Conservation (phyloP, 2,329 filamentous ascomycete species). For the Aotearoamyces nothofagi region DNA sequence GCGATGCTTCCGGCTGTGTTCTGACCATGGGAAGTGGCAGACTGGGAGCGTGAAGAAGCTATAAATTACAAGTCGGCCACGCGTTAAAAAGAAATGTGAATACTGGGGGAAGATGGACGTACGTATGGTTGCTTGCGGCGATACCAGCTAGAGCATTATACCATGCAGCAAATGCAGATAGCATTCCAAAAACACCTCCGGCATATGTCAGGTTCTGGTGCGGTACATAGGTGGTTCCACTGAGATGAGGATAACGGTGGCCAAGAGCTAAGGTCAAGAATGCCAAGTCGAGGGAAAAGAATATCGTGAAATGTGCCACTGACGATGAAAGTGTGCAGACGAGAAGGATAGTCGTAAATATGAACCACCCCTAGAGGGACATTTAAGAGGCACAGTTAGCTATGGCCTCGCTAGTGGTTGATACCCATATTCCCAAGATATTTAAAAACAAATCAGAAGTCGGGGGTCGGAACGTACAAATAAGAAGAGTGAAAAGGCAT, state of each 20-base stretch:
- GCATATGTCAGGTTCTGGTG: constrained; percentile 28
- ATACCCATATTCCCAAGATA: too few relatives aligned
- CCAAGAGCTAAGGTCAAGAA: constrained; percentile 60
- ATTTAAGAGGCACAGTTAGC: too few relatives aligned
- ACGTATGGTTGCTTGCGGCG: constrained; percentile 22
- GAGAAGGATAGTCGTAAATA: constrained; percentile 64
- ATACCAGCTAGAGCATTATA: constrained; percentile 42
- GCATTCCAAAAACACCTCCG: constrained; percentile 37
- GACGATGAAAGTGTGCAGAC: constrained; percentile 64
- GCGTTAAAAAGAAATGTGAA: too few relatives aligned
- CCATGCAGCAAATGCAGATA: constrained; percentile 41
- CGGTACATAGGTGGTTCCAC: constrained; percentile 16
- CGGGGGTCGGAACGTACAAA: constrained; percentile 12
- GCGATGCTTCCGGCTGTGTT: too few relatives aligned
- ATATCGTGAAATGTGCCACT: constrained; percentile 62
- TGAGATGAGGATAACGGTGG: constrained; percentile 37
- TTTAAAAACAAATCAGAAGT: too few relatives aligned
- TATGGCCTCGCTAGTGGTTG: too few relatives aligned
- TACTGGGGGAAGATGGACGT: too few relatives aligned
- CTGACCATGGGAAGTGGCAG: too few relatives aligned
- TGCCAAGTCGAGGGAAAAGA: constrained; percentile 61
- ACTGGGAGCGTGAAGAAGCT: too few relatives aligned
- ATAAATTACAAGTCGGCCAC: too few relatives aligned
- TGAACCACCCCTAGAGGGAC: constrained; percentile 66
- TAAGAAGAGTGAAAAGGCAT: constrained; percentile 60